phyloP scores from a whole-genome alignment of 75 land plant species.

The Chamaecyparis obtusa region DNA sequence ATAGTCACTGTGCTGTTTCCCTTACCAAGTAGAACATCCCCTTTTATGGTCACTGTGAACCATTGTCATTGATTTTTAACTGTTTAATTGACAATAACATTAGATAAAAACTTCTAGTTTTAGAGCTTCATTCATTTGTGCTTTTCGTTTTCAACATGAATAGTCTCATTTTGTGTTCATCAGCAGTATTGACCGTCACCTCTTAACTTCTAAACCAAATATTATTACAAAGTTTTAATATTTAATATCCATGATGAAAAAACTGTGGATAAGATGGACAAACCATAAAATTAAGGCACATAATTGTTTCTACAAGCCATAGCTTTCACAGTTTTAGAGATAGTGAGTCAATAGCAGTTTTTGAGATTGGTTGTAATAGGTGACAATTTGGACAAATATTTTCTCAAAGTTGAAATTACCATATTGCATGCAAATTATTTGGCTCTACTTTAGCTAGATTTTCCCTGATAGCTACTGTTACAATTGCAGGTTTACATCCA shows the following conservation, averaged over 20 bases:
- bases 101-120: neutral
- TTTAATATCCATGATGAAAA: neutral
- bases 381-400: neutral
- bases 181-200: neutral
- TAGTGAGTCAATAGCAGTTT: neutral
- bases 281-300: neutral
- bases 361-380: neutral
- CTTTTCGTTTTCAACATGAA: neutral
- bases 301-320: neutral
- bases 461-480: neutral
- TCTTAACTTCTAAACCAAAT: neutral
- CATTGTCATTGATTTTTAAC: neutral
- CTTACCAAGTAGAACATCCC: neutral
- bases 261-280: neutral
- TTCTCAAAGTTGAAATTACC: neutral
- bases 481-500: conserved; percentile 27
- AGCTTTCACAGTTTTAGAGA: neutral
- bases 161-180: neutral
- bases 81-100: neutral
- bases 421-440: neutral
- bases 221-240: neutral
- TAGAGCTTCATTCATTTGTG: neutral
- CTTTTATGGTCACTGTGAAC: neutral
- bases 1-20: neutral
- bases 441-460: neutral